phyloP scores from a whole-genome alignment of 2,329 filamentous ascomycete species.

The Arthrobotrys musiformis region DNA sequence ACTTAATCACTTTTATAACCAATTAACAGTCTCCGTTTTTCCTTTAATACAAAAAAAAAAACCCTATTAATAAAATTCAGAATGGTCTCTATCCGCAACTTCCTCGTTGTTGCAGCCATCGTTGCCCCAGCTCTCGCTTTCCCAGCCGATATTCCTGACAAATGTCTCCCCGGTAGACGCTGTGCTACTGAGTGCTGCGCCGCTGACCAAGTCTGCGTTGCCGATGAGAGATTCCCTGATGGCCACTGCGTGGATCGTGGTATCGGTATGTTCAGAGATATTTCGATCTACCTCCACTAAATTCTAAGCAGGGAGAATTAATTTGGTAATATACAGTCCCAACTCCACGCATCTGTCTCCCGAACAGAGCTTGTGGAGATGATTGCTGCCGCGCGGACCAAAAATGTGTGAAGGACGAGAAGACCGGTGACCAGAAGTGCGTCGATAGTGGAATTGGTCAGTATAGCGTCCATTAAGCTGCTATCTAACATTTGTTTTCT shows the following conservation, averaged over 20 bases:
- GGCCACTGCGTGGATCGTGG: slow-evolving; percentile 5
- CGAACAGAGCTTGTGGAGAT: slow-evolving; percentile 1
- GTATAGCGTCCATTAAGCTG: background rate
- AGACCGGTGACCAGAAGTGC: slow-evolving; percentile 11
- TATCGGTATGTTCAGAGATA: background rate
- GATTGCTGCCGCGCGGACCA: slow-evolving; percentile 12
- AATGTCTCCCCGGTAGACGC: slow-evolving; percentile 7
- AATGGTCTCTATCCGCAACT: slow-evolving; percentile 20
- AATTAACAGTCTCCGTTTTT: background rate
- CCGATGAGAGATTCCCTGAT: slow-evolving; percentile 1
- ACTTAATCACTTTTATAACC: background rate
- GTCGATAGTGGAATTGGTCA: slow-evolving; percentile 15
- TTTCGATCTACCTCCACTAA: no score
- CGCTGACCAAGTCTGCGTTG: background rate
- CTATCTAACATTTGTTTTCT: no score
- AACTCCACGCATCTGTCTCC: slow-evolving; percentile 15
- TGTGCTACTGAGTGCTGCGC: slow-evolving; percentile 14
- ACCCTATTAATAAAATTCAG: background rate
- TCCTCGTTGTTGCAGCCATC: slow-evolving; percentile 6
- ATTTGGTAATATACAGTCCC: background rate
- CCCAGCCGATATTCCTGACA: slow-evolving; percentile 10
- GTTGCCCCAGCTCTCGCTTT: slow-evolving; percentile 4
- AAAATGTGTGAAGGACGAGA: slow-evolving; percentile 11
- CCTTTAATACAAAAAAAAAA: background rate
- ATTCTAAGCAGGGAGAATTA: background rate